Conservation (phyloP, 306 rosid species). For the Cucurbita ficifolia region DNA sequence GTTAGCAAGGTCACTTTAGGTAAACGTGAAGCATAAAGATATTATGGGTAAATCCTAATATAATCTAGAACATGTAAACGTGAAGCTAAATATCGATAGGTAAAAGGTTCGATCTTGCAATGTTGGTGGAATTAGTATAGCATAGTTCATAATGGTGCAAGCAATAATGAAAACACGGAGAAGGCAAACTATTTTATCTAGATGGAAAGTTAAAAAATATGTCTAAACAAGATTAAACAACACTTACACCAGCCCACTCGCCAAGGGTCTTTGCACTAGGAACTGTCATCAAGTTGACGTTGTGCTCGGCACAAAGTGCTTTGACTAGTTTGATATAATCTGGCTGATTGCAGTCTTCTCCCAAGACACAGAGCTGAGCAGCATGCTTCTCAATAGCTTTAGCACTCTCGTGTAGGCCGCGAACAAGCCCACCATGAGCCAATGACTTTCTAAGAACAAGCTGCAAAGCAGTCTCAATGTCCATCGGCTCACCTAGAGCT, state of each 20-base stretch:
- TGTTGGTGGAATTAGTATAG: background rate
- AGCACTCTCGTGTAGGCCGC: conserved; percentile 73
- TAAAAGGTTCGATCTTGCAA: background rate
- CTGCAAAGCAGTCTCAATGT: conserved; percentile 42
- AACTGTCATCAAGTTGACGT: conserved; percentile 50
- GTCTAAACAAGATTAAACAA: background rate
- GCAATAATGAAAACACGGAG: too few species aligned
- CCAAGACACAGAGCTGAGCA: conserved; percentile 74
- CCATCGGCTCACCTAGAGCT: conserved; percentile 40
- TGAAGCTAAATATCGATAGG: background rate
- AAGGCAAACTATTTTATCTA: background rate
- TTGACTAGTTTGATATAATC: conserved; percentile 75
- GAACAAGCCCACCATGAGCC: conserved; percentile 73
- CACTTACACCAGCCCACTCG: conserved; percentile 94
- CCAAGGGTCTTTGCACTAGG: conserved; percentile 86
- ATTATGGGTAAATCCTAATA: background rate
- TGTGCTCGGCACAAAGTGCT: conserved; percentile 78
- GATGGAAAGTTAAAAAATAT: too few species aligned
- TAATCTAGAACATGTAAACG: background rate
- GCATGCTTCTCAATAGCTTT: conserved; percentile 72
- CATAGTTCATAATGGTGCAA: background rate
- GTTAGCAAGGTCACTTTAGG: too few species aligned
- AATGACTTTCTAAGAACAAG: conserved; percentile 70
- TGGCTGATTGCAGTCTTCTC: conserved; percentile 79
- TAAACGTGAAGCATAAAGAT: background rate